phyloP scores from a whole-genome alignment of 192 early-diverging fungal genomes.

The Coemansia sp. region DNA sequence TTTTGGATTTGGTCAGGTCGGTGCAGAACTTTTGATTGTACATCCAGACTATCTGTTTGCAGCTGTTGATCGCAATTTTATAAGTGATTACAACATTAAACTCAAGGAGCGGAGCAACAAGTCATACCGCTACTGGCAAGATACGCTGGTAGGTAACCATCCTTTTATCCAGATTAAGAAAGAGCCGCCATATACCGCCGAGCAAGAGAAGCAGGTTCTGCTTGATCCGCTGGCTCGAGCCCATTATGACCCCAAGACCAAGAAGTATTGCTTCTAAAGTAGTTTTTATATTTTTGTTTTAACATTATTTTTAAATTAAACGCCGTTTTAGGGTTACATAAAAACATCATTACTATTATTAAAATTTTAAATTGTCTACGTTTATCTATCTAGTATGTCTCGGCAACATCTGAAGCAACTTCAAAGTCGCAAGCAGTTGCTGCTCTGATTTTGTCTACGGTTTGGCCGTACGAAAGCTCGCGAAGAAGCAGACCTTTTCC shows the following conservation, averaged over 20 bases:
- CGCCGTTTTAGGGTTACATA: too few relatives aligned
- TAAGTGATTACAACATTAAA: not conserved
- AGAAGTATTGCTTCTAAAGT: too few relatives aligned
- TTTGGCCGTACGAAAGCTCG: constrained; percentile 62
- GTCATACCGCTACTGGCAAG: constrained; percentile 14
- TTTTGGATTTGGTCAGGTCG: constrained; percentile 70
- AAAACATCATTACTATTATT: too few relatives aligned
- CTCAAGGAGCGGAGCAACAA: not conserved
- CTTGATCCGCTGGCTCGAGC: too few relatives aligned
- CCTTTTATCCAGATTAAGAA: constrained; percentile 7
- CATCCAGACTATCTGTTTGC: constrained; percentile 66
- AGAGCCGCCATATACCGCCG: too few relatives aligned
- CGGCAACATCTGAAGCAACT: constrained; percentile 50
- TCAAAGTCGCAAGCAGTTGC: constrained; percentile 64
- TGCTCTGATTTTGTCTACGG: constrained; percentile 63
- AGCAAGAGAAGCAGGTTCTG: too few relatives aligned
- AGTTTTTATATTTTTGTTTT: too few relatives aligned
- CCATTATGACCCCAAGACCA: too few relatives aligned
- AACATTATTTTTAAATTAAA: too few relatives aligned
- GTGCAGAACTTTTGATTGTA: constrained; percentile 59
- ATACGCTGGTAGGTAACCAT: constrained; percentile 6
- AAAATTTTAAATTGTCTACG: too few relatives aligned
- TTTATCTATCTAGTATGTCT: constrained; percentile 38
- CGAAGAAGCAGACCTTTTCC: constrained; percentile 58
- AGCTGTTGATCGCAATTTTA: not conserved